phyloP scores from a whole-genome alignment of 495 filamentous ascomycete genomes.

The Podospora australis region DNA sequence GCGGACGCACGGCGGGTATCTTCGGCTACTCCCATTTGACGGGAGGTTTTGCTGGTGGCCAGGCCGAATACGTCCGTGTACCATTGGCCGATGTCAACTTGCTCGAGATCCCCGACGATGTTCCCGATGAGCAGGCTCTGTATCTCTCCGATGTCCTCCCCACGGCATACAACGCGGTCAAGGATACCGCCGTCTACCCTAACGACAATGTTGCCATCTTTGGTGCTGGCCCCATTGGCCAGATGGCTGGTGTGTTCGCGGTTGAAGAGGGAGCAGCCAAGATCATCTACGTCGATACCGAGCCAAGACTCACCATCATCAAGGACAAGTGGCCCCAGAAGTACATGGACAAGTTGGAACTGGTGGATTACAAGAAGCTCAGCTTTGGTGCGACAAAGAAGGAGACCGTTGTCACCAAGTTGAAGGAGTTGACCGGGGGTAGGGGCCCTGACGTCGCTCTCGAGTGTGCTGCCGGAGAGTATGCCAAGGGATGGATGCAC shows the following conservation, averaged over 20 bases:
- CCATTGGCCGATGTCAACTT: slow-evolving; percentile 80
- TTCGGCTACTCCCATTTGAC: slow-evolving; percentile 74
- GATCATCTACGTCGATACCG: slow-evolving; percentile 76
- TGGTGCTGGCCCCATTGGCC: slow-evolving; percentile 71
- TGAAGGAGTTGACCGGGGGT: slow-evolving; percentile 65
- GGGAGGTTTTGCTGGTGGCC: slow-evolving; percentile 83
- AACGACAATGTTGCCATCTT: slow-evolving; percentile 80
- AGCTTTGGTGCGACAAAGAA: slow-evolving; percentile 40
- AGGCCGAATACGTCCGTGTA: slow-evolving; percentile 82
- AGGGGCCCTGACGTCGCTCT: slow-evolving; percentile 70
- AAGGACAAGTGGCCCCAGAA: slow-evolving; percentile 50
- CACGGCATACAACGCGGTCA: slow-evolving; percentile 75
- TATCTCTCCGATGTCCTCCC: slow-evolving; percentile 75
- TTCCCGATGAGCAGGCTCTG: slow-evolving; percentile 80
- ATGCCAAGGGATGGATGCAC: slow-evolving; percentile 76
- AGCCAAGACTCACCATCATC: slow-evolving; percentile 66
- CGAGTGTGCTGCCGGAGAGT: slow-evolving; percentile 81
- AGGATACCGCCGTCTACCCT: slow-evolving; percentile 75
- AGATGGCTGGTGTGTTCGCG: slow-evolving; percentile 71
- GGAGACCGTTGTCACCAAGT: slow-evolving; percentile 56
- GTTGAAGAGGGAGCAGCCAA: slow-evolving; percentile 64
- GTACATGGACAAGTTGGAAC: slow-evolving; percentile 33
- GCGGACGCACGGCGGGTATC: slow-evolving; percentile 63
- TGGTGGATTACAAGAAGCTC: slow-evolving; percentile 42
- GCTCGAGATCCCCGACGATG: slow-evolving; percentile 68